Base-by-base conservation (phyloP, 2,329 filamentous ascomycete genomes). In the Monosporascus sp. region DNA sequence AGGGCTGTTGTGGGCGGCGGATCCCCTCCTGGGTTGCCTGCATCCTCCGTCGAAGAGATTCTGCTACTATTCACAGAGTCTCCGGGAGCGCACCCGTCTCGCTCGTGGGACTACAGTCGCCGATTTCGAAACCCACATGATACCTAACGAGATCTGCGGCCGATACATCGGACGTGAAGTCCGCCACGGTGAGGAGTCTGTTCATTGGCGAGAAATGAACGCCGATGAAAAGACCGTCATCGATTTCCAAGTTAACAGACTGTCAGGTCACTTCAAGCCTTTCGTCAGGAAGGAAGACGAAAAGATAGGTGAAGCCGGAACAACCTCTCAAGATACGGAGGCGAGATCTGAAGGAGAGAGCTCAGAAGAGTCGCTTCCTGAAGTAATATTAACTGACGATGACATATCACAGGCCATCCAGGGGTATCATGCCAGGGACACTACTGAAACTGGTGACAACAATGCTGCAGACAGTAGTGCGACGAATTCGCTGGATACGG, bases 1-100 rank as follows among this genome's bases (percentile, higher is more conserved):
- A 3, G 37, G 52, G 6, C 25, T 62, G 3, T 37, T 44, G 15
- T 62, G 55, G 54, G 56, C 58, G 7, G 46, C 53, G 3, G 60
- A 60, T 31, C 41, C 43, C 3, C 41, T 60, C 6, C 20, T 63
- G 2, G 35, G 18, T 1, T 55, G 38, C 3, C 38, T 63, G 18
- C 48, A 58, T 15, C 52, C 57, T 2, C 59, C 60, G 7, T 25
- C 11, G 7, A 48, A 58, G 20, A 31, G 22, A 6, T 44, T 27
- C 2, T 48, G 51, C 43, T n/a, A 8, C 5, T 45, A 35, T 15
- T 27, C 37, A 3, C 43, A 18, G 25, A 48, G 47, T 3, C 2
- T 52, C 2, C 54, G 58, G 14, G 41, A 50, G 2, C 31, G 18
- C 7, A 56, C 55, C 27, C 37, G 17, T 6, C 22, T 60, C 2